These are phyloP conservation scores for Xylaria castorea DNA, from an alignment of 495 filamentous ascomycete genomes.

Conservation along the genomic window DNA sequence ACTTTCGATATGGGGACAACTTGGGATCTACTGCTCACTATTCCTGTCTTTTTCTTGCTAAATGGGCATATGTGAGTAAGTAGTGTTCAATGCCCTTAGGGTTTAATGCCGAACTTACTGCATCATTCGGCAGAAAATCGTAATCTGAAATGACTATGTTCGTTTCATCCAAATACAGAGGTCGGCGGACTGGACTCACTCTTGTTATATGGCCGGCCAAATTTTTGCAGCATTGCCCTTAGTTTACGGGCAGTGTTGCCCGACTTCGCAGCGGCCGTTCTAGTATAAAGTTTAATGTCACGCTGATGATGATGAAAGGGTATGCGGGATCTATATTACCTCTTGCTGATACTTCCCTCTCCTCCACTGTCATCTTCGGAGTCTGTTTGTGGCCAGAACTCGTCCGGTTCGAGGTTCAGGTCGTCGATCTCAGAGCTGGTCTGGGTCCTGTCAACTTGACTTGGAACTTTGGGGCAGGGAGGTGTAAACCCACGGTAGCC, in stretches of 20 bases:
- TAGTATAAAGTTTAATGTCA: background rate
- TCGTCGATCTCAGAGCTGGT: conserved; percentile 22
- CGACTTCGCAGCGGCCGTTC: conserved; percentile 6
- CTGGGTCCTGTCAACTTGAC: conserved; percentile 10
- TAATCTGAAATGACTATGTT: conserved; percentile 9
- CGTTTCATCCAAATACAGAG: background rate
- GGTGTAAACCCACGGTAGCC: conserved; percentile 12
- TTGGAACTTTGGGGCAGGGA: background rate
- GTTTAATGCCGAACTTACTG: conserved; percentile 17
- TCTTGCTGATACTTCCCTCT: conserved; percentile 6
- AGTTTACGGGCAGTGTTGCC: background rate
- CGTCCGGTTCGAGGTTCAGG: conserved; percentile 11
- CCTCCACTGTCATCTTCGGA: conserved; percentile 21
- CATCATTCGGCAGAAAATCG: conserved; percentile 25
- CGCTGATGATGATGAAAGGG: background rate
- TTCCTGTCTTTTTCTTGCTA: conserved; percentile 28
- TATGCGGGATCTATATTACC: background rate
- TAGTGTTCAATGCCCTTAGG: background rate
- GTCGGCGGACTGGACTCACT: background rate
- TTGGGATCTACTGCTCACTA: background rate
- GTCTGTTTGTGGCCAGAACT: conserved; percentile 24
- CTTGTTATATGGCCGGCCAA: conserved; percentile 23
- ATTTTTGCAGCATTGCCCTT: conserved; percentile 19
- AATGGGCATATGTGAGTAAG: background rate
- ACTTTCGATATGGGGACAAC: background rate